Base-by-base conservation (phyloP, 805 yeast species). In the Candida sphagnicola region DNA sequence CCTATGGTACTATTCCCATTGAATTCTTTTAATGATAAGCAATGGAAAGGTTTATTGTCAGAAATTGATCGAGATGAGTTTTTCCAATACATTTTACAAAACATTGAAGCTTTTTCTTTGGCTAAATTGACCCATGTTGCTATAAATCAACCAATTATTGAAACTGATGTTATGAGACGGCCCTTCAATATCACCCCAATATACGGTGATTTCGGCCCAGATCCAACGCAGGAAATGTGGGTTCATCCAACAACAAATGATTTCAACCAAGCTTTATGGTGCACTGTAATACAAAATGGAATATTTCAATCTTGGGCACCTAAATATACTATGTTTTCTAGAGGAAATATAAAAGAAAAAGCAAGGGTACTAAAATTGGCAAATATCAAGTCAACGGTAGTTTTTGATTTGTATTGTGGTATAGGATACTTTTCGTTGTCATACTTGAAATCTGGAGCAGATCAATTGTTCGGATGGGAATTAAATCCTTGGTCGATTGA, bases 281-380 rank as follows among this genome's bases (percentile, higher is more conserved):
- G 89, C 48, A 58, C 69, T 8, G 70, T 71, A 1, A 60, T 67
- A 2, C 96, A 87, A 50, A 85, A 88, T 55, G 89, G 88, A 2
- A 77, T 87, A 3, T 65, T 56, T 45, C 96, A 87, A 51, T 70
- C 74, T 8, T 87, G 96, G 96, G 86, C 91, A 4, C 96, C 96
- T 2, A 56, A 72, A 39, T 82, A 78, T 51, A 85, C 95, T 2
- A 87, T 87, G 96, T 88, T 88, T 54, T 81, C 90, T 35, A 60
- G 96, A 14, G 96, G 96, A 1, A 87, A 87, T 54, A 76, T 88
- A 49, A 83, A 83, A 46, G 96, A 87, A 52, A 87, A 87, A 56
- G 72, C 77, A 11, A 59, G 96, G 15, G 70, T 87, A 0, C 53
- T 85, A 29, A 55, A 56, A 0, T 76, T 64, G 41, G 31, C 39